Conservation (phyloP, 495 filamentous ascomycete species). For the Daldinia loculata region DNA sequence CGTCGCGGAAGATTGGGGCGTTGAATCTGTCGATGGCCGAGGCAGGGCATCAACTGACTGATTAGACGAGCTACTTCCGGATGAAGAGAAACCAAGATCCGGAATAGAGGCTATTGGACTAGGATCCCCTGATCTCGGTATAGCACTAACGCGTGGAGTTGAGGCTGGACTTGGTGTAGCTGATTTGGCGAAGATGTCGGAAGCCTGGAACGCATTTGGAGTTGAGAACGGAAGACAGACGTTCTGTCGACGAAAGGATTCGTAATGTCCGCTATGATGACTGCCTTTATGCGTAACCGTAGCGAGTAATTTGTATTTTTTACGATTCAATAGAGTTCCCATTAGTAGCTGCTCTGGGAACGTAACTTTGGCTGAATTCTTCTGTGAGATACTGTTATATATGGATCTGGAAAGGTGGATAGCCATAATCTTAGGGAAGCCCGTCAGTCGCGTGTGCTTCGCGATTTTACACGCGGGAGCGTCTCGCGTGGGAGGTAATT, state of each 20-base stretch:
- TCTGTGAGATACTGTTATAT: constrained; percentile 81
- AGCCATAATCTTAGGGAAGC: constrained; percentile 86
- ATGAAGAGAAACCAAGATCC: constrained; percentile 46
- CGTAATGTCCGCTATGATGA: constrained; percentile 96
- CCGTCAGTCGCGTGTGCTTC: constrained; percentile 82
- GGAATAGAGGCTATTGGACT: constrained; percentile 53
- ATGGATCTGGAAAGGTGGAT: constrained; percentile 94
- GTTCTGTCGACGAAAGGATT: constrained; percentile 92
- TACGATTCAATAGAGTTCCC: constrained; percentile 79
- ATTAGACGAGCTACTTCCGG: constrained; percentile 40
- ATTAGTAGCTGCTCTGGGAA: constrained; percentile 87
- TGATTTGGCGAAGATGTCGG: constrained; percentile 71
- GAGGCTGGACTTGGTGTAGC: constrained; percentile 46
- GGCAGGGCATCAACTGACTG: constrained; percentile 38
- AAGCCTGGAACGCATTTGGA: constrained; percentile 75
- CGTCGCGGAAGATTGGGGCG: constrained; percentile 29
- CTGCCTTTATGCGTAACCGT: constrained; percentile 95
- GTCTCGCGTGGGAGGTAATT: constrained; percentile 73
- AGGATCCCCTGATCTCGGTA: constrained; percentile 40
- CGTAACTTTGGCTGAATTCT: constrained; percentile 91
- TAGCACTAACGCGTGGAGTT: constrained; percentile 52
- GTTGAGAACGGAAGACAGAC: constrained; percentile 76
- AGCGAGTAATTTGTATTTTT: constrained; percentile 83
- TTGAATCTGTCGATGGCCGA: constrained; percentile 37
- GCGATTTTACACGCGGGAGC: constrained; percentile 86